Percentiles rank a stretch among this genome's conserved stretches.
phyloP scores from a whole-genome alignment of 2,329 filamentous ascomycete species.

The Chaetoscypha palmicola region DNA sequence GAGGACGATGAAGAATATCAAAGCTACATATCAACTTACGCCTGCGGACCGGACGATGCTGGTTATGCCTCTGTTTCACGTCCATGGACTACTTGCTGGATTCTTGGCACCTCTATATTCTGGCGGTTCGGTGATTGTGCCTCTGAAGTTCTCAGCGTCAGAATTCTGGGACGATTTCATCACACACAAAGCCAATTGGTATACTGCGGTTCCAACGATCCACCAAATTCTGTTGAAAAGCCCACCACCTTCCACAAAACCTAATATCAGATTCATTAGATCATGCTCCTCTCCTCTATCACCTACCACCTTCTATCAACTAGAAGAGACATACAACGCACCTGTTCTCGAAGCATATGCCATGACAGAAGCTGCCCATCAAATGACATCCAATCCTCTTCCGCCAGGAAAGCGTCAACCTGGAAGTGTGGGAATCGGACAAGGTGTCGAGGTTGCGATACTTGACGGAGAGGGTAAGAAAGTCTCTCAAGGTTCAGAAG shows the following conservation, averaged over 20 bases:
- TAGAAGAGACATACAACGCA: slow-evolving; percentile 68
- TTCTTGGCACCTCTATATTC: slow-evolving; percentile 71
- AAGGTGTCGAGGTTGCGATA: slow-evolving; percentile 77
- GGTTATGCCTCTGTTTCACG: slow-evolving; percentile 88
- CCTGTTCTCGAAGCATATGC: slow-evolving; percentile 86
- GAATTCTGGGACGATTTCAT: slow-evolving; percentile 79
- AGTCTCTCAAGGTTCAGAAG: slow-evolving; percentile 62
- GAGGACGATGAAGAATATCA: slow-evolving; percentile 76
- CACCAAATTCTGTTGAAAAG: slow-evolving; percentile 81
- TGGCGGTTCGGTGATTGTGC: slow-evolving; percentile 73
- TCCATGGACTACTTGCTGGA: slow-evolving; percentile 78
- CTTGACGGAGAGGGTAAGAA: slow-evolving; percentile 63
- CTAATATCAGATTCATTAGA: slow-evolving; percentile 75
- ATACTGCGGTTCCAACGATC: slow-evolving; percentile 87
- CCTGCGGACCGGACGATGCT: slow-evolving; percentile 70
- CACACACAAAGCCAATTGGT: slow-evolving; percentile 75
- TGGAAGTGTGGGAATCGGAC: slow-evolving; percentile 74
- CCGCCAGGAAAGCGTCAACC: slow-evolving; percentile 68
- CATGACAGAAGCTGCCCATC: slow-evolving; percentile 85
- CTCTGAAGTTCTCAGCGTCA: slow-evolving; percentile 69
- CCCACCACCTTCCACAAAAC: slow-evolving; percentile 59
- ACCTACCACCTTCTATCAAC: slow-evolving; percentile 71
- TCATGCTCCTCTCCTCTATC: slow-evolving; percentile 81
- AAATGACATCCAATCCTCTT: slow-evolving; percentile 72
- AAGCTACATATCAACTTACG: slow-evolving; percentile 67